Evolutionary conservation across 169 alveolate genomes (phyloP).

Genomic region (Plasmodium berghei): DNA sequence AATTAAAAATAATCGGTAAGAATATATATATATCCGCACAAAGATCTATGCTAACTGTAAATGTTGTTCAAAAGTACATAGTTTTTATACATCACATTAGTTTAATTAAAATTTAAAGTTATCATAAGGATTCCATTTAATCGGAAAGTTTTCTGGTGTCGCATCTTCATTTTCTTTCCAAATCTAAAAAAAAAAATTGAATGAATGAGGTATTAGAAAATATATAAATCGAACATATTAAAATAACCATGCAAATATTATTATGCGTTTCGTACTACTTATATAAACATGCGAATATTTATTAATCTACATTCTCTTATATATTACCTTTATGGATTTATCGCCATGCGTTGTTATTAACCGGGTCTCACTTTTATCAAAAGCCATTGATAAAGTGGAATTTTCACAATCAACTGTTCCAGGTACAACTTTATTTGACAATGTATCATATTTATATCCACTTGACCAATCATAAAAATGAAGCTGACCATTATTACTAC

Average conservation of each 20-base stretch:
- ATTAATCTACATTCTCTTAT: no score
- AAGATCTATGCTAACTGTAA: neutral
- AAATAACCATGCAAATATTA: neutral
- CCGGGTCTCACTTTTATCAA: slow-evolving; percentile 96
- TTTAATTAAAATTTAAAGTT: slow-evolving; percentile 70
- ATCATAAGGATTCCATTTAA: slow-evolving; percentile 82
- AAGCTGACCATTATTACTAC: slow-evolving; percentile 96
- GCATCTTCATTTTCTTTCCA: slow-evolving; percentile 86
- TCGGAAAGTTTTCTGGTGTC: slow-evolving; percentile 86
- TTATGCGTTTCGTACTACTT: no score
- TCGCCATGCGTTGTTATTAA: slow-evolving; percentile 98
- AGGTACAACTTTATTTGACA: slow-evolving; percentile 93
- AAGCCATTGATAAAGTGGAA: slow-evolving; percentile 93
- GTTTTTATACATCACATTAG: no score
- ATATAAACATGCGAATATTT: no score
- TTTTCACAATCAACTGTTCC: slow-evolving; percentile 98
- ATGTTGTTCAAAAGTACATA: neutral
- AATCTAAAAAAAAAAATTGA: slow-evolving; percentile 19
- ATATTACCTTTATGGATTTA: slow-evolving; percentile 95
- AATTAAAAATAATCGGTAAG: neutral
- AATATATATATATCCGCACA: neutral
- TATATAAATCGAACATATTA: neutral
- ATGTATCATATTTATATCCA: slow-evolving; percentile 96
- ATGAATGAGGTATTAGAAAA: neutral
- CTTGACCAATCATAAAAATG: slow-evolving; percentile 98